Percentiles rank a stretch among this genome's conserved stretches.
These are phyloP conservation scores for Penicillium sp. DNA, from an alignment of 2,329 filamentous ascomycete species.

Conservation along the genomic window DNA sequence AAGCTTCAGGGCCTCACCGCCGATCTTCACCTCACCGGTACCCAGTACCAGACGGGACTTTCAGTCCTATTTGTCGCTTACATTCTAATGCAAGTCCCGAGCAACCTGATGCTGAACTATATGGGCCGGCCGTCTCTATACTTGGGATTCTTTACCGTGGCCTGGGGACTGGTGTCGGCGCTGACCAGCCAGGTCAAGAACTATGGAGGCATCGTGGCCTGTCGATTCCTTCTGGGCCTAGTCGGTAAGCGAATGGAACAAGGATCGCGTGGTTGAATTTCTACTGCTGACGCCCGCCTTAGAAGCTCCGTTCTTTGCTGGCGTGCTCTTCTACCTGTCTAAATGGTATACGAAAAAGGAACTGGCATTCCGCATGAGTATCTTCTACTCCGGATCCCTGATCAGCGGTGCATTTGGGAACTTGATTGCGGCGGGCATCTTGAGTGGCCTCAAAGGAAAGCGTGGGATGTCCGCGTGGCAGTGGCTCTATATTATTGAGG, in stretches of 20 bases:
- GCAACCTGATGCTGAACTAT: conserved; percentile 45
- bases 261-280: not conserved
- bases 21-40: conserved; percentile 35
- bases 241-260: conserved; percentile 30
- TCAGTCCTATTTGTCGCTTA: conserved; percentile 47
- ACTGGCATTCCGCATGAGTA: conserved; percentile 50
- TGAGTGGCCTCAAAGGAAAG: conserved; percentile 39
- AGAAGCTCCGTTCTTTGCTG: conserved; percentile 49
- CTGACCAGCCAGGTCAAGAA: conserved; percentile 44
- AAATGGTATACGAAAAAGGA: conserved; percentile 56
- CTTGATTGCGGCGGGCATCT: conserved; percentile 53
- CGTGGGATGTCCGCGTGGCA: conserved; percentile 41
- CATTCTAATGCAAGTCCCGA: conserved; percentile 49
- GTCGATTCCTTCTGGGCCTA: conserved; percentile 47
- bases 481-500: conserved; percentile 46
- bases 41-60: conserved; percentile 43
- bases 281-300: not conserved
- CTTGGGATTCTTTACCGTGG: conserved; percentile 45
- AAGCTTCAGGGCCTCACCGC: conserved; percentile 44
- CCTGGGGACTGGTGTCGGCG: conserved; percentile 48
- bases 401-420: conserved; percentile 53
- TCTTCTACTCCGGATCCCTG: conserved; percentile 53
- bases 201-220: conserved; percentile 45
- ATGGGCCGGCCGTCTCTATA: conserved; percentile 45
- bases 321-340: conserved; percentile 49